Evolutionary conservation across 202 grass and related monocot species (phyloP).

Genomic region (Elaeis oleifera): DNA sequence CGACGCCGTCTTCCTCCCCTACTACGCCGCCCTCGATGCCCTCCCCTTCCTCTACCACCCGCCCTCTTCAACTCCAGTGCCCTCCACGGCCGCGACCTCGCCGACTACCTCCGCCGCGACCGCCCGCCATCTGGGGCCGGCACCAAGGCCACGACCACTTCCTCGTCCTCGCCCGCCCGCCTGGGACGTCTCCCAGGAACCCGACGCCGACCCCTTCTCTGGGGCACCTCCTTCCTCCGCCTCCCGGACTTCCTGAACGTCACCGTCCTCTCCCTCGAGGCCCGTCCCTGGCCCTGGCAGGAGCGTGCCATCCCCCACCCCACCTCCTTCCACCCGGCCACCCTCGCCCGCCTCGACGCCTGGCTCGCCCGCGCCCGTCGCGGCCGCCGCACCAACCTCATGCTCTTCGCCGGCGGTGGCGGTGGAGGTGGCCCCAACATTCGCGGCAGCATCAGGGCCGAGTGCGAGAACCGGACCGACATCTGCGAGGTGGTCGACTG

Average conservation of each 20-base stretch:
- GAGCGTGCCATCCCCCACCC: conserved; percentile 53
- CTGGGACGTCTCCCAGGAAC: conserved; percentile 46
- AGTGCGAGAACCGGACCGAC: conserved; percentile 40
- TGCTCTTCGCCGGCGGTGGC: conserved; percentile 51
- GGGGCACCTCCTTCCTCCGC: conserved; percentile 46
- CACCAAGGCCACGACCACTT: conserved; percentile 58
- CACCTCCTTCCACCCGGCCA: conserved; percentile 55
- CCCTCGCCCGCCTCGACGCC: conserved; percentile 32
- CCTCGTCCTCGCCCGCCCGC: conserved; percentile 34
- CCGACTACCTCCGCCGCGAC: conserved; percentile 27
- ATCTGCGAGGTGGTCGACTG: conserved; percentile 46
- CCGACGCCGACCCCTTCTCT: background rate
- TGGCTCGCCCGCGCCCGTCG: conserved; percentile 43
- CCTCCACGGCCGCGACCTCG: conserved; percentile 31
- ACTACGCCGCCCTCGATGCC: conserved; percentile 56
- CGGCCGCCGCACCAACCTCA: conserved; percentile 28
- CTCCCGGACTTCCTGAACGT: conserved; percentile 45
- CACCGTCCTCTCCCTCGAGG: conserved; percentile 41
- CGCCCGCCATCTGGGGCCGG: conserved; percentile 26
- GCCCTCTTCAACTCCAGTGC: conserved; percentile 32
- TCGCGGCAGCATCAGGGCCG: conserved; percentile 34
- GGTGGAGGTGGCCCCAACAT: conserved; percentile 35
- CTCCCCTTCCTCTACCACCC: conserved; percentile 45
- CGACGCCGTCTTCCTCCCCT: conserved; percentile 54
- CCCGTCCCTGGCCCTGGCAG: conserved; percentile 53